Conservation (phyloP, 2,329 filamentous ascomycete genomes). For the Cordyceps fumosorosea region DNA sequence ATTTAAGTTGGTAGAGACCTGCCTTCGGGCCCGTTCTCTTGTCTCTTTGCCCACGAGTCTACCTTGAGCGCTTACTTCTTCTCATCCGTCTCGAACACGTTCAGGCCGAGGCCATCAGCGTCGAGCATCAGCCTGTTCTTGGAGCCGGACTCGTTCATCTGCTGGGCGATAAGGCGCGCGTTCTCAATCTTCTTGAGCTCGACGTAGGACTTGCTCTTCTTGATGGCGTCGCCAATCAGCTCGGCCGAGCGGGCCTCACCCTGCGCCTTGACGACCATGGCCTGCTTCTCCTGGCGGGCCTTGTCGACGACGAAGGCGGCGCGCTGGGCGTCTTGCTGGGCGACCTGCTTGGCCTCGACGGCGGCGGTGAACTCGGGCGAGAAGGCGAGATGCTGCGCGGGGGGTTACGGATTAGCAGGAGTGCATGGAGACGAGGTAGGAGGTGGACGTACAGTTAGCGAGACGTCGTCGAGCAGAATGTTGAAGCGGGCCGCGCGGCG, state of each 20-base stretch:
- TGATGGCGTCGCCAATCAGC: conserved; percentile 97
- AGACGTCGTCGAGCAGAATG: conserved; percentile 95
- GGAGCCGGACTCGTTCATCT: conserved; percentile 78
- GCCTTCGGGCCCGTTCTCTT: not conserved
- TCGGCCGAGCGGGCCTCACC: conserved; percentile 97
- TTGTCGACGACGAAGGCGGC: conserved; percentile 98
- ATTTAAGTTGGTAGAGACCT: conserved; percentile 16
- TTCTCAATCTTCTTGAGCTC: conserved; percentile 99
- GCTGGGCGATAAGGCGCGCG: conserved; percentile 77
- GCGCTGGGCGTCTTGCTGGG: conserved; percentile 89
- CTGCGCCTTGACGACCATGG: conserved; percentile 95
- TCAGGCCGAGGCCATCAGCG: conserved; percentile 81
- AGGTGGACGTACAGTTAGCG: conserved; percentile 65
- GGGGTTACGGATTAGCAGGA: not conserved
- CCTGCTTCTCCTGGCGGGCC: conserved; percentile 98
- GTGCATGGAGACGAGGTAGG: no score
- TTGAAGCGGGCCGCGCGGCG: conserved; percentile 92
- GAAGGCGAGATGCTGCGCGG: conserved; percentile 58
- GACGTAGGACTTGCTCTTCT: conserved; percentile 96
- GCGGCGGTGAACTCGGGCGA: conserved; percentile 68
- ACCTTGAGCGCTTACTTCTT: conserved; percentile 33
- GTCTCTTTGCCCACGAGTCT: not conserved
- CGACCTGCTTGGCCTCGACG: conserved; percentile 68
- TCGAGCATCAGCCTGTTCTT: conserved; percentile 94
- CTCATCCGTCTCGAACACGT: conserved; percentile 59